Base-by-base conservation (phyloP, 2,329 filamentous ascomycete genomes). In the Clarireedia monteithiana region DNA sequence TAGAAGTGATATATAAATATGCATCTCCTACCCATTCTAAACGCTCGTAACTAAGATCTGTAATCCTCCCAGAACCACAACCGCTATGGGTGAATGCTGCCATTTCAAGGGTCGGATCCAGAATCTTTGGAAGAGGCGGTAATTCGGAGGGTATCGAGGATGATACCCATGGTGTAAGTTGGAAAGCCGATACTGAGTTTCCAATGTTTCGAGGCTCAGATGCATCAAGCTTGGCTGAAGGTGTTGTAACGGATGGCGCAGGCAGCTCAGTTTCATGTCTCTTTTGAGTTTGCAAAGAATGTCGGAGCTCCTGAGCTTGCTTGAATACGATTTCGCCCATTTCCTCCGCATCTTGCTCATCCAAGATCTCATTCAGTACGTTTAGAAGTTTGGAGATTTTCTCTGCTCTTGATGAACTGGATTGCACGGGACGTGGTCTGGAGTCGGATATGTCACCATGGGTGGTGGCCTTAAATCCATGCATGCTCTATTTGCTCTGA, bases 21-120 rank as follows among this genome's bases (percentile, higher is more conserved):
- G 89, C 86, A 68, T 97, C 92, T 6, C 92, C 92, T 6, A 96
- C 77, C 73, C 92, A 91, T 71, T 97, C 92, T 6, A 96, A 81
- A 17, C 83, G 81, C 66, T 96, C 91, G 70, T 96, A 96, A 65
- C 52, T 74, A 6, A 68, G 55, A 42, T 66, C 63, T n/a, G 58
- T 59, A n/a, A 57, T 10, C n/a, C 52, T 59, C 1, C 61, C 63
- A 36, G 27, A 34, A n/a, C 57, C 50, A 17, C 47, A 53, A 14
- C 63, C 66, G 38, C 48, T 73, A 63, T 92, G 89, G 1, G 80
- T 89, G 64, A 91, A 86, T 10, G 83, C 81, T 15, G 83, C 79
- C 26, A 72, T 73, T 63, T 85, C 81, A 17, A 91, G 75, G 23
- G 74, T 70, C 0, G 77, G 72, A 60, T 90, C 79, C 5, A 76